These are phyloP conservation scores for Wilhelminamyces savonicus DNA, from an alignment of 805 yeast genomes.

Conservation along the genomic window DNA sequence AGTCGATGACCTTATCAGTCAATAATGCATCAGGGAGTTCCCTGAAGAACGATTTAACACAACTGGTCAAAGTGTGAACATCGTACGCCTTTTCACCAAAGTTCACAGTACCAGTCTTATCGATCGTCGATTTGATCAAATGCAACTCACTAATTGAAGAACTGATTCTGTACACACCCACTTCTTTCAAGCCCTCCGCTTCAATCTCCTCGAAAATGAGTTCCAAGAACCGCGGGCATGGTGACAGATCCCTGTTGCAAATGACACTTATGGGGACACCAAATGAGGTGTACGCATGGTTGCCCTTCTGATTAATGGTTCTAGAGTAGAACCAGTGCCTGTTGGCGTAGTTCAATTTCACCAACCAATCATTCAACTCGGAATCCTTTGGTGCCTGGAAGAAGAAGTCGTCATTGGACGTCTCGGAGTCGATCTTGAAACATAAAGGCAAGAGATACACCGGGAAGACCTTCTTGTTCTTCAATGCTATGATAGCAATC, in stretches of 20 bases:
- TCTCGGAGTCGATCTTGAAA: slow-evolving; percentile 43
- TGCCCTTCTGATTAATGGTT: slow-evolving; percentile 18
- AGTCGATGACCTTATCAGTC: slow-evolving; percentile 57
- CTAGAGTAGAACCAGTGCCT: slow-evolving; percentile 53
- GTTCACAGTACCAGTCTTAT: slow-evolving; percentile 40
- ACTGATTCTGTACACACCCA: slow-evolving; percentile 78
- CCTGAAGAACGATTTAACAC: slow-evolving; percentile 76
- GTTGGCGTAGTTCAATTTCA: slow-evolving; percentile 39
- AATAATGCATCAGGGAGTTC: slow-evolving; percentile 83
- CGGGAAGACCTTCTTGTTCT: slow-evolving; percentile 42
- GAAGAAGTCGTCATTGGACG: slow-evolving; percentile 45
- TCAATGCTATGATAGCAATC: slow-evolving; percentile 38
- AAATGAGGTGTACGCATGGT: slow-evolving; percentile 44
- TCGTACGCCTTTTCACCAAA: slow-evolving; percentile 55
- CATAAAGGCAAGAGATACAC: slow-evolving; percentile 43
- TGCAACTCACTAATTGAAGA: slow-evolving; percentile 44
- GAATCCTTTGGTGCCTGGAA: slow-evolving; percentile 59
- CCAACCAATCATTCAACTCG: slow-evolving; percentile 74
- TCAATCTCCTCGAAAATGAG: slow-evolving; percentile 72
- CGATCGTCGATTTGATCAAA: slow-evolving; percentile 38
- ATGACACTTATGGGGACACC: slow-evolving; percentile 79
- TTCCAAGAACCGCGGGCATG: slow-evolving; percentile 61
- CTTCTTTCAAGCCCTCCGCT: slow-evolving; percentile 80
- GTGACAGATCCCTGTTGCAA: slow-evolving; percentile 62
- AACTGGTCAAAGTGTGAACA: slow-evolving; percentile 81